Base-by-base conservation (phyloP, 208 protist genomes). In the Angomonas desouzai region DNA sequence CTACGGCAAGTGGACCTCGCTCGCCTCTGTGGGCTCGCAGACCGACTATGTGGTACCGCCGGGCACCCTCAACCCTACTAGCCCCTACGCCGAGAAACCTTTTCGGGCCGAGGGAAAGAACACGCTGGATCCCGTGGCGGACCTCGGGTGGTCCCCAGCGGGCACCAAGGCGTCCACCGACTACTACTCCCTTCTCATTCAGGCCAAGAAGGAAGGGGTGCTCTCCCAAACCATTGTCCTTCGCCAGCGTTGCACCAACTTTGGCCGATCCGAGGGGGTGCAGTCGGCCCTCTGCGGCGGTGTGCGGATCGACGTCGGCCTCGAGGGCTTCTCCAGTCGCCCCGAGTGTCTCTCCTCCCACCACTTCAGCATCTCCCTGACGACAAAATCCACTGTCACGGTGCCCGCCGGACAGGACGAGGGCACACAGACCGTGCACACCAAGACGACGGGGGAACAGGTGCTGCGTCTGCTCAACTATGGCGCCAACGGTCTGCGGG, bases 381-480 rank as follows among this genome's bases (percentile, higher is more conserved):
- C 18, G 18, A 16, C 45, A 23, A 23, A 13, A 40, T 13, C 36
- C 13, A 40, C 36, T 13, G 0, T 58, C 62, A 1, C 22, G 6
- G 22, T 34, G 22, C 38, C 3, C 18, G n/a, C n/a, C n/a, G n/a
- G n/a, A n/a, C n/a, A n/a, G n/a, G n/a, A n/a, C n/a, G n/a, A n/a
- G n/a, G n/a, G n/a, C n/a, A n/a, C n/a, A n/a, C 66, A 20, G 60
- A 11, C 16, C 3, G 9, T 76, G 16, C 79, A 81, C 63, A 68
- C 57, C 2, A 81, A 81, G 45, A 64, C 51, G 0, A 68, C 80
- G 2, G 61, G 55, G 9, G 43, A 68, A 55, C 79, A 76, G 58
- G 73, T 63, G 48, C 48, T 91, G 30, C 83, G 72, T 66, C 48
- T 93, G 30, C 59, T 89, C 22, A 93, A 87, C 67, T 91, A 93